A percentile compares a stretch with the other conserved stretches of the same genome.
phyloP scores from a whole-genome alignment of 345 rosid genomes.

The Excoecaria cochinchinensis region DNA sequence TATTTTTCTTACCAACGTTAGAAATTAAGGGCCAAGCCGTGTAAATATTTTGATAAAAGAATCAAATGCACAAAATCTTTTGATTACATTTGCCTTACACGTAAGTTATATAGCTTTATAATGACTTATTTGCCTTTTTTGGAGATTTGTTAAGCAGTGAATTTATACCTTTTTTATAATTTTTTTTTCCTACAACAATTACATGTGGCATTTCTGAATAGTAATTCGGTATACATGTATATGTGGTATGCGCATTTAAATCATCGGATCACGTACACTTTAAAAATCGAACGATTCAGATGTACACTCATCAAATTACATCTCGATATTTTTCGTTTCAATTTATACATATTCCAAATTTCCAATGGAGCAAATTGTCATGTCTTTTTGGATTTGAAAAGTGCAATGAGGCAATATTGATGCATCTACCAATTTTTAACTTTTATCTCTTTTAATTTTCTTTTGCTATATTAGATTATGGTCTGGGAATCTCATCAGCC shows the following conservation, averaged over 20 bases:
- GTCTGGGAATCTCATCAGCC: slow-evolving; percentile 7
- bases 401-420: neutral
- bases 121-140: neutral
- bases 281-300: too few species aligned
- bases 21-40: neutral
- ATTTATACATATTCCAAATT: neutral
- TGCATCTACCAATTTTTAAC: neutral
- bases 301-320: too few species aligned
- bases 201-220: too few species aligned
- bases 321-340: too few species aligned
- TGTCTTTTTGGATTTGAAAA: neutral
- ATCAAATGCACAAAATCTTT: slow-evolving; percentile 18
- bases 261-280: too few species aligned
- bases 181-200: too few species aligned
- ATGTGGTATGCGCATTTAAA: neutral
- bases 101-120: neutral
- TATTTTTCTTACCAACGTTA: too few species aligned
- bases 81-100: slow-evolving; percentile 1
- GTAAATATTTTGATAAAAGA: neutral
- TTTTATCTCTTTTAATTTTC: neutral
- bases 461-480: neutral
- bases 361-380: neutral
- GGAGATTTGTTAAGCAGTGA: neutral
- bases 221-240: too few species aligned
- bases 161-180: neutral